Evolutionary conservation across 139 green algal genomes (phyloP).

Genomic region (Yamagishiella unicocca): DNA sequence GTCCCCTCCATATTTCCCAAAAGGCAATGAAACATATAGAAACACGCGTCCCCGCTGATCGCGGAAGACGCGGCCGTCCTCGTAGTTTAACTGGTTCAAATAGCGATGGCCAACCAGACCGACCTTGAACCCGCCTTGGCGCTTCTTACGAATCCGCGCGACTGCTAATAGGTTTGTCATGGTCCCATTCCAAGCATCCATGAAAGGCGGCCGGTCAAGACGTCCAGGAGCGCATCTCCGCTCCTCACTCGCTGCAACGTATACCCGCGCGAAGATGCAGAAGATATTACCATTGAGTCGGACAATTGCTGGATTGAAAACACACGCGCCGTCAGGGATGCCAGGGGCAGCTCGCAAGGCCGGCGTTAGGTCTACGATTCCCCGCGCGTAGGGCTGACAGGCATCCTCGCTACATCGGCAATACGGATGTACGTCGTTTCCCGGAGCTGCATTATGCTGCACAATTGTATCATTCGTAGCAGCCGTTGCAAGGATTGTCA

Average conservation of each 20-base stretch:
- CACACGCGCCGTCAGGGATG: not conserved
- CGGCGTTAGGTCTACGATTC: not conserved
- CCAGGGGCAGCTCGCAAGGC: not conserved
- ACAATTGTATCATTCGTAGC: not conserved
- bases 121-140: not conserved
- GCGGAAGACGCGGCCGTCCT: conserved; percentile 30
- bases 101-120: not conserved
- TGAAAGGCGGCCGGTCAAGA: conserved; percentile 30
- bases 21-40: conserved; percentile 15
- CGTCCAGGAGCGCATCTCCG: not conserved
- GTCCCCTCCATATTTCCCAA: conserved; percentile 19
- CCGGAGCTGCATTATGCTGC: not conserved
- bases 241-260: not conserved
- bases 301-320: conserved; percentile 29
- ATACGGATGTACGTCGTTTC: not conserved
- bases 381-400: conserved; percentile 13
- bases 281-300: not conserved
- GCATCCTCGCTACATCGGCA: not conserved
- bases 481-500: conserved; percentile 8
- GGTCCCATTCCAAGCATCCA: conserved; percentile 38
- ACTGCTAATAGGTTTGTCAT: conserved; percentile 15
- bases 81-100: conserved; percentile 11
- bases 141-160: not conserved
- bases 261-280: conserved; percentile 3
- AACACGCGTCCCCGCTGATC: conserved; percentile 3